These are phyloP conservation scores for Trichosanthes cucumerina DNA, from an alignment of 306 rosid species.

Conservation along the genomic window DNA sequence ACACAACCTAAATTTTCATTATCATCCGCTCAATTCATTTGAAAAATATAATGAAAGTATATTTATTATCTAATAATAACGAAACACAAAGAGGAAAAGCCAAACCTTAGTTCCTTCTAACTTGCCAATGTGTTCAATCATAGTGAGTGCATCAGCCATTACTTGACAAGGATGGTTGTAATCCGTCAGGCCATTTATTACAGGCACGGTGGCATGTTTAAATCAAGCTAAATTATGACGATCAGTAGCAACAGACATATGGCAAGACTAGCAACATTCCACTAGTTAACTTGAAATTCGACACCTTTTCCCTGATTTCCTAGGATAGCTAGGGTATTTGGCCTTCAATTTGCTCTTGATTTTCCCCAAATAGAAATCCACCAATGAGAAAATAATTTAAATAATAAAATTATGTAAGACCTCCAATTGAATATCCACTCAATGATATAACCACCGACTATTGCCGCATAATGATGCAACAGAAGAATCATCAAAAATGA, in stretches of 20 bases:
- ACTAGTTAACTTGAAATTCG: background rate
- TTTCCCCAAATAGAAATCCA: background rate
- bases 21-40: background rate
- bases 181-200: constrained; percentile 92
- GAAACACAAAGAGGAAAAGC: constrained; percentile 4
- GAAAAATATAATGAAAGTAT: background rate
- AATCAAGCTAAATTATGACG: constrained; percentile 93
- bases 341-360: background rate
- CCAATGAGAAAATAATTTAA: background rate
- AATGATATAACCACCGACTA: too few relatives aligned
- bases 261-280: background rate
- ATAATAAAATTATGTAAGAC: background rate
- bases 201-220: constrained; percentile 68
- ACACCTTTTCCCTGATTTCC: background rate
- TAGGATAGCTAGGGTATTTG: background rate
- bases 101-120: constrained; percentile 89
- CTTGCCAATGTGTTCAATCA: constrained; percentile 74
- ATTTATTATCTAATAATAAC: background rate
- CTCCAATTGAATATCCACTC: too few relatives aligned
- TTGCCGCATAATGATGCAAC: too few relatives aligned
- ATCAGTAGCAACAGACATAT: constrained; percentile 22
- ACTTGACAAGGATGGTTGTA: constrained; percentile 95
- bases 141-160: constrained; percentile 98
- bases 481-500: too few relatives aligned
- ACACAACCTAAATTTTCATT: constrained; percentile 58